Conservation (phyloP, 164 flowering plant species). For the Stephania japonica region DNA sequence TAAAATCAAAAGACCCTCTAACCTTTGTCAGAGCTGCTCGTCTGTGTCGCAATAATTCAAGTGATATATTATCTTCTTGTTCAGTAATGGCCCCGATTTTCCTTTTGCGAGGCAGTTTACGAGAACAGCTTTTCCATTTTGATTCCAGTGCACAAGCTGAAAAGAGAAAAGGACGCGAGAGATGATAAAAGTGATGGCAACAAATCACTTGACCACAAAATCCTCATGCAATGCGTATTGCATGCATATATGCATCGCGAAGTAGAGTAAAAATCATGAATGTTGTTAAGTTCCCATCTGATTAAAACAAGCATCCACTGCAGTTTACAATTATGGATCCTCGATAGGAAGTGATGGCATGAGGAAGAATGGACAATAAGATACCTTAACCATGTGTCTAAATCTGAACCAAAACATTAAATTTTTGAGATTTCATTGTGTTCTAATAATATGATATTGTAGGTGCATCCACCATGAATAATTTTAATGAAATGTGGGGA, state of each 20-base stretch:
- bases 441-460: too few species aligned
- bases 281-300: neutral
- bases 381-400: too few species aligned
- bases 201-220: neutral
- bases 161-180: conserved; percentile 2
- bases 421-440: too few species aligned
- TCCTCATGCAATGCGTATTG: neutral
- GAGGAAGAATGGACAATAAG: neutral
- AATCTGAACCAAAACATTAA: too few species aligned
- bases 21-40: conserved; percentile 42
- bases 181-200: neutral
- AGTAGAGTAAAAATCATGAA: neutral
- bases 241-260: neutral
- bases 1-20: conserved; percentile 32
- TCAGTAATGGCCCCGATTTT: conserved; percentile 13
- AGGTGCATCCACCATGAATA: too few species aligned
- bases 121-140: conserved; percentile 53
- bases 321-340: neutral
- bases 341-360: neutral
- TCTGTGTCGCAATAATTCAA: conserved; percentile 45
- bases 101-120: conserved; percentile 39
- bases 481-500: too few species aligned
- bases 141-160: conserved; percentile 52
- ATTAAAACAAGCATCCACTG: neutral
- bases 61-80: conserved; percentile 23